Evolutionary conservation across 768 basidiomycete species (phyloP).

Genomic region (Pleurotus pulmonarius): DNA sequence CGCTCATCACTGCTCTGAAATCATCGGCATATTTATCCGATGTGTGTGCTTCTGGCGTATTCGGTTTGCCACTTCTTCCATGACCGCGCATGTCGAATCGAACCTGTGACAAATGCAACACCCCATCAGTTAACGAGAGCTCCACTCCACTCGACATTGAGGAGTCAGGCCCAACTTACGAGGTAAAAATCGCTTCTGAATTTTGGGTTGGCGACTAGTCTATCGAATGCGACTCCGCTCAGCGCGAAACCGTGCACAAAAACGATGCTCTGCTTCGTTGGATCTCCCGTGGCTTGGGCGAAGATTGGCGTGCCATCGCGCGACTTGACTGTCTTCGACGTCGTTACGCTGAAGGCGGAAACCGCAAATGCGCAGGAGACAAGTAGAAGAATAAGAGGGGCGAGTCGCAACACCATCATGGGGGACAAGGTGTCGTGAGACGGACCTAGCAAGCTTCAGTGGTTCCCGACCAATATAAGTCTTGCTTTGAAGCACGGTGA

Average conservation of each 20-base stretch:
- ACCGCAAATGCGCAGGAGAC: background rate
- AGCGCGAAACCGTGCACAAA: slow-evolving; percentile 39
- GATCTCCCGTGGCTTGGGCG: slow-evolving; percentile 35
- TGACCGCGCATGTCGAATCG: slow-evolving; percentile 5
- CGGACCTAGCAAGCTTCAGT: background rate
- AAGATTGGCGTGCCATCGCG: slow-evolving; percentile 35
- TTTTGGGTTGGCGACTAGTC: slow-evolving; percentile 22
- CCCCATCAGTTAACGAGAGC: no score
- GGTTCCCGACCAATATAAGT: background rate
- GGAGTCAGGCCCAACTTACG: no score
- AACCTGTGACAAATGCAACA: background rate
- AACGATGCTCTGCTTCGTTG: slow-evolving; percentile 31
- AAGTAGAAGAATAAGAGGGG: background rate
- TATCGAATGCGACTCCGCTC: slow-evolving; percentile 31
- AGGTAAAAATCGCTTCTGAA: no score
- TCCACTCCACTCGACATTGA: no score
- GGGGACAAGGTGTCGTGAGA: background rate
- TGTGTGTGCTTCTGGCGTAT: background rate
- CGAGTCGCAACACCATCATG: background rate
- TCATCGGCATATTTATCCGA: background rate
- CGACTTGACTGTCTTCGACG: background rate
- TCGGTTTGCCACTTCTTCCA: slow-evolving; percentile 6
- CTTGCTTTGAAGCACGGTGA: background rate
- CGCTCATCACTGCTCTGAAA: background rate
- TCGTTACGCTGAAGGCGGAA: background rate